A percentile compares a stretch with the other conserved stretches of the same genome.
Evolutionary conservation across 1,139 yeast species (phyloP).

Genomic region (Yamadazyma sp.): DNA sequence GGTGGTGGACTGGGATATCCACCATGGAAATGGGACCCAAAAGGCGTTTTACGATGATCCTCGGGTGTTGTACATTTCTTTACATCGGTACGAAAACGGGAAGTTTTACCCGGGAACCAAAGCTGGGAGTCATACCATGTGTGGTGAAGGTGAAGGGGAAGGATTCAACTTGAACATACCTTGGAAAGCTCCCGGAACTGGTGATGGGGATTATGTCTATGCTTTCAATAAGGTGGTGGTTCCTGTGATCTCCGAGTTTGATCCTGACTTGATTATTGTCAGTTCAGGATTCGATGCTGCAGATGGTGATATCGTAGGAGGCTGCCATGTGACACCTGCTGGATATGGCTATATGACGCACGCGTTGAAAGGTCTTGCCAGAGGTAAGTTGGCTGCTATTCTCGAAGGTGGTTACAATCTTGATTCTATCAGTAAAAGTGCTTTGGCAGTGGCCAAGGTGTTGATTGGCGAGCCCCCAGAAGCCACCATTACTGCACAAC

Average conservation of each 20-base stretch:
- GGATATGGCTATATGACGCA: conserved; percentile 98
- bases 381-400: conserved; percentile 84
- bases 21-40: conserved; percentile 98
- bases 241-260: conserved; percentile 86
- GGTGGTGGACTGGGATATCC: conserved; percentile 96
- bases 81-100: conserved; percentile 92
- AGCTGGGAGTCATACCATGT: conserved; percentile 73
- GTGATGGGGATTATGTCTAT: conserved; percentile 93
- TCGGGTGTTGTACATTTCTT: conserved; percentile 82
- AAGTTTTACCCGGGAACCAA: conserved; percentile 91
- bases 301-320: conserved; percentile 97
- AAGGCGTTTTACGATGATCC: conserved; percentile 88
- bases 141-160: conserved; percentile 82
- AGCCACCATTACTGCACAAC: conserved; percentile 56
- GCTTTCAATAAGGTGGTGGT: conserved; percentile 87
- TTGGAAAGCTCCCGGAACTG: conserved; percentile 92
- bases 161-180: conserved; percentile 91
- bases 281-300: conserved; percentile 99
- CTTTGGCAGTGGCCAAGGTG: conserved; percentile 88
- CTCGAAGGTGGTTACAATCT: conserved; percentile 96
- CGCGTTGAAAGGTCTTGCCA: conserved; percentile 80
- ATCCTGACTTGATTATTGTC: conserved; percentile 89
- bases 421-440: conserved; percentile 87
- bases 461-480: conserved; percentile 96
- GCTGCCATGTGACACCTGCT: conserved; percentile 92